Evolutionary conservation across 257 asterid genomes (phyloP).

Genomic region (Solanum virginianum): DNA sequence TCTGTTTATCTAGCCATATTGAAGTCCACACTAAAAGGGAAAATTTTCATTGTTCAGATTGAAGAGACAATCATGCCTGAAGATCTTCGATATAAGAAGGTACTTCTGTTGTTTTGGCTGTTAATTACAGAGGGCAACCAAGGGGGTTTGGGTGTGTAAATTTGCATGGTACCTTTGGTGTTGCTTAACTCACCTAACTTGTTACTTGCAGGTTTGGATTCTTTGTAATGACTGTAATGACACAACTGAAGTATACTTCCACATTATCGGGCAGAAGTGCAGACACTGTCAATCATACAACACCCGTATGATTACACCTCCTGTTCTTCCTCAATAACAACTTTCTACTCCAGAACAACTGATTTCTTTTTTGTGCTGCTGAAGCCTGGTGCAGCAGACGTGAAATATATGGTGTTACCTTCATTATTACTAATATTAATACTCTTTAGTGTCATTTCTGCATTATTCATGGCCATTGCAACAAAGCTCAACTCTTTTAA

Average conservation of each 20-base stretch:
- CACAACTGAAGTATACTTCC: conserved; percentile 84
- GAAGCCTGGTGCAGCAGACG: not conserved
- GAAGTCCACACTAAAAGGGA: not conserved
- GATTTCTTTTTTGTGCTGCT: not conserved
- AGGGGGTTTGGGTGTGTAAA: too few relatives aligned
- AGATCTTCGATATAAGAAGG: conserved; percentile 81
- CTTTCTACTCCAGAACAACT: not conserved
- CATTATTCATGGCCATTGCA: not conserved
- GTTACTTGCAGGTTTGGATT: conserved; percentile 66
- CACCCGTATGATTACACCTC: conserved; percentile 74
- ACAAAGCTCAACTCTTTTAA: not conserved
- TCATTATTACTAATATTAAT: not conserved
- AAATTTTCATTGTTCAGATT: conserved; percentile 25
- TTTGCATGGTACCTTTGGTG: not conserved
- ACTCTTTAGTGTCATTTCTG: not conserved
- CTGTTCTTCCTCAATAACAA: conserved; percentile 63
- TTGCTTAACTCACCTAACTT: not conserved
- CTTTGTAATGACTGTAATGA: conserved; percentile 91
- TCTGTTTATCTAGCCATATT: not conserved
- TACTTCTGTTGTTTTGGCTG: not conserved
- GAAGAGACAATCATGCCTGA: conserved; percentile 81
- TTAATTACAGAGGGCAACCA: too few relatives aligned
- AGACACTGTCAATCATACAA: conserved; percentile 83
- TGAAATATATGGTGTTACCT: not conserved
- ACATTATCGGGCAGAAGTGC: conserved; percentile 86